Percentiles rank a stretch among this genome's conserved stretches.
phyloP scores from a whole-genome alignment of 1,284 basidiomycete species.

The Tilletia walkeri region DNA sequence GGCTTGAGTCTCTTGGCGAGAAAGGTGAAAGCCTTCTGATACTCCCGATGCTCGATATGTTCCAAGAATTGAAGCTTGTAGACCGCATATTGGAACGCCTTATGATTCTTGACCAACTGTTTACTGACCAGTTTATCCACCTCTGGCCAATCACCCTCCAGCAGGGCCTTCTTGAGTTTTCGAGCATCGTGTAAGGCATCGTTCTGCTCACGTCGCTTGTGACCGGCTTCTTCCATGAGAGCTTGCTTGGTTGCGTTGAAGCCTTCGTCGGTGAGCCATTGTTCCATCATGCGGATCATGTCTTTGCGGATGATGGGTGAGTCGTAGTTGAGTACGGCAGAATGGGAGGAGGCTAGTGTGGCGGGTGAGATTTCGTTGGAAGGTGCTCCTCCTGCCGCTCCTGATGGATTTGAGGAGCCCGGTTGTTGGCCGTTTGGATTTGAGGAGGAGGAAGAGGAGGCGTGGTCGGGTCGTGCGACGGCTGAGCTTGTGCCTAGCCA shows the following conservation, averaged over 20 bases:
- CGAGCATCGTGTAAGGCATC: constrained; percentile 54
- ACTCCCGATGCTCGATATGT: constrained; percentile 59
- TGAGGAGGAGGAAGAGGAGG: too few species aligned
- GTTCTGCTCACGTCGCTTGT: constrained; percentile 46
- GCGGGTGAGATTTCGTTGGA: background rate
- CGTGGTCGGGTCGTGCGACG: constrained; percentile 8
- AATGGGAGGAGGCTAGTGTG: constrained; percentile 26
- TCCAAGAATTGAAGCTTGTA: constrained; percentile 58
- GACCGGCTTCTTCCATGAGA: constrained; percentile 57
- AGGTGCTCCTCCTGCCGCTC: too few species aligned
- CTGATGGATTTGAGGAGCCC: too few species aligned
- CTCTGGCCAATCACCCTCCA: constrained; percentile 59
- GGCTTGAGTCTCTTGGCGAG: constrained; percentile 60
- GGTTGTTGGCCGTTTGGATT: background rate
- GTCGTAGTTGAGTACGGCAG: constrained; percentile 45
- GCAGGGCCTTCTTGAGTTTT: constrained; percentile 57
- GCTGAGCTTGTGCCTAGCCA: constrained; percentile 12
- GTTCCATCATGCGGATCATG: constrained; percentile 55
- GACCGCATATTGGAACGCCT: constrained; percentile 58
- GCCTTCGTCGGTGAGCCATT: constrained; percentile 58
- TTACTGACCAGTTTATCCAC: constrained; percentile 57
- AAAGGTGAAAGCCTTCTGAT: constrained; percentile 59
- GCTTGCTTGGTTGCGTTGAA: constrained; percentile 55
- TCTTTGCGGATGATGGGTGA: constrained; percentile 43
- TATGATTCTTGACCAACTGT: constrained; percentile 57